Conservation (phyloP, 1,284 basidiomycete genomes). For the Cutaneotrichosporon spelunceum region DNA sequence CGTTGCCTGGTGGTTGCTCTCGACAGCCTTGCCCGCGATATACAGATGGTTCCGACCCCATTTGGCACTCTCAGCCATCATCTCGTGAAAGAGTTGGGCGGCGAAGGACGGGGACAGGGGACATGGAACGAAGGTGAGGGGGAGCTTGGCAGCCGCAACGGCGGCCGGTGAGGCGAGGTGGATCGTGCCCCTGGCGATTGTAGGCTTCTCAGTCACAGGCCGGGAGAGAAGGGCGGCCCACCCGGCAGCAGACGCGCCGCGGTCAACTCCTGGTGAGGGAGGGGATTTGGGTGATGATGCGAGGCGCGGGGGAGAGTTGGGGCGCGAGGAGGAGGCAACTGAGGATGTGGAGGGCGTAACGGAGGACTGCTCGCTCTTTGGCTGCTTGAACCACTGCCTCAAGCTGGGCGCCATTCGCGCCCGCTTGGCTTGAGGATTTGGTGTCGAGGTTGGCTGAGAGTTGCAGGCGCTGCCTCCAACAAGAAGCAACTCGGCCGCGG, state of each 20-base stretch:
- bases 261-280: slow-evolving; percentile 9
- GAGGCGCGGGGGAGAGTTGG: slow-evolving; percentile 20
- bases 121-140: slow-evolving; percentile 55
- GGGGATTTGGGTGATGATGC: slow-evolving; percentile 31
- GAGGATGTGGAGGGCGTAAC: neutral
- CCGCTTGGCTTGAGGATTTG: too few relatives aligned
- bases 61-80: slow-evolving; percentile 44
- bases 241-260: slow-evolving; percentile 11
- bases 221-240: slow-evolving; percentile 23
- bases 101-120: slow-evolving; percentile 58
- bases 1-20: slow-evolving; percentile 71
- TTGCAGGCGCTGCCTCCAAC: slow-evolving; percentile 13
- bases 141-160: slow-evolving; percentile 55
- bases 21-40: slow-evolving; percentile 44
- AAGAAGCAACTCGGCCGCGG: slow-evolving; percentile 57
- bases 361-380: neutral
- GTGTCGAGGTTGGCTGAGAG: slow-evolving; percentile 1
- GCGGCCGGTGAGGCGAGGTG: slow-evolving; percentile 52
- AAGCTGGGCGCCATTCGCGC: neutral
- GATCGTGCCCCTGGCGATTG: slow-evolving; percentile 22
- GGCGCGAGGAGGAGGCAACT: neutral
- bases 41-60: slow-evolving; percentile 45
- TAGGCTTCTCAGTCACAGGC: slow-evolving; percentile 5
- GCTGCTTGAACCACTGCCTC: slow-evolving; percentile 15
- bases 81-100: slow-evolving; percentile 61